These are phyloP conservation scores for Talaromyces liani DNA, from an alignment of 495 filamentous ascomycete species.

Conservation along the genomic window DNA sequence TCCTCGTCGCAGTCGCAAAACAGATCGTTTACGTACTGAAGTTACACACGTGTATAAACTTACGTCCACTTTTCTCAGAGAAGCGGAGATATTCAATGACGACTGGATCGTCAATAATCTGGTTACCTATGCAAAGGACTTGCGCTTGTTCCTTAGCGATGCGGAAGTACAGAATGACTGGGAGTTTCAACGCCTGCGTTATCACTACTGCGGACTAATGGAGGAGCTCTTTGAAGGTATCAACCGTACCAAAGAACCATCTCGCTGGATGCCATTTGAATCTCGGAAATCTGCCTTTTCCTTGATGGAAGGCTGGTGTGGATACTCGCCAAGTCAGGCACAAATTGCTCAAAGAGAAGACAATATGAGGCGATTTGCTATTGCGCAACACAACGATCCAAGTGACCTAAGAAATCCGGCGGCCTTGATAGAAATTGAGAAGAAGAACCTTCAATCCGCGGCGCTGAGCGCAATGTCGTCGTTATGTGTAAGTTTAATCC, in stretches of 20 bases:
- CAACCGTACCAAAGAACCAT: conserved; percentile 77
- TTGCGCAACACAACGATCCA: conserved; percentile 55
- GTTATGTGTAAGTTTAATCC: conserved; percentile 57
- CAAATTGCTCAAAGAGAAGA: conserved; percentile 81
- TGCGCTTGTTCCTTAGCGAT: conserved; percentile 90
- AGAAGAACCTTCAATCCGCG: conserved; percentile 80
- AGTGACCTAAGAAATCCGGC: conserved; percentile 67
- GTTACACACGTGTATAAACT: conserved; percentile 93
- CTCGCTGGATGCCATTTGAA: conserved; percentile 93
- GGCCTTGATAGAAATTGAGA: conserved; percentile 94
- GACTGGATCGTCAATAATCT: conserved; percentile 92
- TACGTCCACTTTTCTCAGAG: conserved; percentile 82
- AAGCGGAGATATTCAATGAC: conserved; percentile 71
- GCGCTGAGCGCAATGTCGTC: conserved; percentile 93
- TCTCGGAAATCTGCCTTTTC: conserved; percentile 88
- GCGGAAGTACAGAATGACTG: conserved; percentile 91
- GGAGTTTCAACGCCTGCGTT: conserved; percentile 87
- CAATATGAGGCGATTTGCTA: conserved; percentile 73
- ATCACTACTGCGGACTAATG: conserved; percentile 89
- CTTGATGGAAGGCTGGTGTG: conserved; percentile 98
- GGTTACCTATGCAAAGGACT: conserved; percentile 80
- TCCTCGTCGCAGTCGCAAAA: conserved; percentile 66
- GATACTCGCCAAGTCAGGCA: conserved; percentile 84
- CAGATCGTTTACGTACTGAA: conserved; percentile 82
- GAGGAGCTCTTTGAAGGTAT: conserved; percentile 90